These are phyloP conservation scores for Mycena filopes DNA, from an alignment of 768 basidiomycete species.

Conservation along the genomic window DNA sequence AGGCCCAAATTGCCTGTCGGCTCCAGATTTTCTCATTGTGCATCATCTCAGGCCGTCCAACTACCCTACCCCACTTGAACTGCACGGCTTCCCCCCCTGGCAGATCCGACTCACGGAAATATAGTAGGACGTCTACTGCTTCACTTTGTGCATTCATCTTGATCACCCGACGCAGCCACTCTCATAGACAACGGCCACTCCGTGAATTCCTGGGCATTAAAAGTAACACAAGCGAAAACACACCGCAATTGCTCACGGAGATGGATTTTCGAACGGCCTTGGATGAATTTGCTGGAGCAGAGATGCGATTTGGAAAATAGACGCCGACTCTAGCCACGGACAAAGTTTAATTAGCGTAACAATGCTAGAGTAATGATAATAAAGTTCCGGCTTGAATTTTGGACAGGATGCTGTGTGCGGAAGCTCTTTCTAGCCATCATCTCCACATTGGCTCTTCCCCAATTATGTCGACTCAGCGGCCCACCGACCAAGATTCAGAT, in stretches of 20 bases:
- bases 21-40: conserved; percentile 83
- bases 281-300: conserved; percentile 77
- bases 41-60: conserved; percentile 61
- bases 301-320: conserved; percentile 84
- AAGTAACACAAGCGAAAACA: conserved; percentile 2
- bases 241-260: conserved; percentile 55
- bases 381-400: background rate
- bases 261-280: conserved; percentile 72
- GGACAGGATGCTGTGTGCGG: background rate
- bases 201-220: conserved; percentile 2
- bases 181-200: conserved; percentile 5
- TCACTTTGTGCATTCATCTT: background rate
- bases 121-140: conserved; percentile 61
- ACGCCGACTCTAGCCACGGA: conserved; percentile 5
- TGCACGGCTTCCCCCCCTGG: conserved; percentile 87
- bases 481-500: background rate
- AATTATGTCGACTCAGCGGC: background rate
- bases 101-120: conserved; percentile 86
- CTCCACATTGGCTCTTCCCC: too few species aligned
- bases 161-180: conserved; percentile 11
- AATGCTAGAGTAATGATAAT: background rate
- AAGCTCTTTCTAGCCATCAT: background rate
- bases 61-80: conserved; percentile 62
- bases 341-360: background rate
- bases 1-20: conserved; percentile 65